Base-by-base conservation (phyloP, 1,139 yeast genomes). In the Yamadazyma atlantica region DNA sequence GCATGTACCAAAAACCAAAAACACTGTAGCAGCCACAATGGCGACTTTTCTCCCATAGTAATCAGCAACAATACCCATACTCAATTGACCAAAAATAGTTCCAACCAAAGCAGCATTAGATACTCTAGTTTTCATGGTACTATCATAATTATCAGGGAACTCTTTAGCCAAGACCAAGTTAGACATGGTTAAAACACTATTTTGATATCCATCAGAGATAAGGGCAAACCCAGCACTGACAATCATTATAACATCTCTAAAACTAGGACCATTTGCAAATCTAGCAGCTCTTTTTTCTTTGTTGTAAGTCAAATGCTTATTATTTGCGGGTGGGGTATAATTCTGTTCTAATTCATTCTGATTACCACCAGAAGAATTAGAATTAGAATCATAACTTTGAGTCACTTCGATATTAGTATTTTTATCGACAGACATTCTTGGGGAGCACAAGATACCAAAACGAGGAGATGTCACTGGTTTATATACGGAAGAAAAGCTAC, bases 161-260 rank as follows among this genome's bases (percentile, higher is more conserved):
- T 57, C 51, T 13, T 42, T 33, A 11, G 66, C 57, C 43, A 68
- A 63, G 3, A 69, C 69, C 29, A 60, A 57, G 39, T 72, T 71
- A 36, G 63, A 55, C 69, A 73, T 73, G 7, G 75, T 64, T 63
- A 73, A 69, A 32, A 73, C 74, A 49, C 73, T 74, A 46, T 73
- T 74, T 45, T 73, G 76, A 49, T 73, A 73, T 10, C 80, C 80
- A 56, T 74, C 80, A 9, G 77, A 71, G 34, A 73, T 66, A 49
- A 73, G 67, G 4, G 78, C 78, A 45, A 71, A 73, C 15, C 80
- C 79, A 37, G 77, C 65, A 53, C 74, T 66, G 19, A 67, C 50
- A 40, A 71, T 62, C 41, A 61, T 62, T 34, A 70, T 51, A 22
- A 64, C 46, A 43, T 69, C 75, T 33, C 49, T 60, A 32, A 51